A percentile compares a stretch with the other conserved stretches of the same genome.
Evolutionary conservation across 1,284 basidiomycete genomes (phyloP).

Genomic region (Porodaedalea pini): DNA sequence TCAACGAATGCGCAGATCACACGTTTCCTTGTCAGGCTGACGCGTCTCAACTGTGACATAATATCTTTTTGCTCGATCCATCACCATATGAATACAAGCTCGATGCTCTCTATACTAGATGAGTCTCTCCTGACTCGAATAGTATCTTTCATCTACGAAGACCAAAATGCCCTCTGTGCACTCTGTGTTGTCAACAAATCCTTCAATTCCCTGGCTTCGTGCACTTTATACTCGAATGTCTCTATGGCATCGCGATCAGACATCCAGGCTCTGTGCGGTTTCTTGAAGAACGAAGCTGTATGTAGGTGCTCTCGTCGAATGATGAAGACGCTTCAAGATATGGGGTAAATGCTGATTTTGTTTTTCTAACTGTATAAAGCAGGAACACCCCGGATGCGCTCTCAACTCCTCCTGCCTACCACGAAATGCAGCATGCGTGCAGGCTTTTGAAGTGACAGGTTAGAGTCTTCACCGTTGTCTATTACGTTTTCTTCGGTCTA

Average conservation of each 20-base stretch:
- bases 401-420: slow-evolving; percentile 6
- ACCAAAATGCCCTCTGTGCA: background rate
- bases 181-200: slow-evolving; percentile 7
- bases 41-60: too few relatives aligned
- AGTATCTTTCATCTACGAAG: background rate
- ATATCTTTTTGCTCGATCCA: too few relatives aligned
- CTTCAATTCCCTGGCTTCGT: slow-evolving; percentile 1
- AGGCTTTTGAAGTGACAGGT: slow-evolving; percentile 11
- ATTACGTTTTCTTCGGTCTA: background rate
- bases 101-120: background rate
- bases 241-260: background rate
- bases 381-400: background rate
- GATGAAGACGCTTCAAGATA: background rate
- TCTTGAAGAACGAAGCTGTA: background rate
- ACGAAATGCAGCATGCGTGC: slow-evolving; percentile 1
- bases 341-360: background rate
- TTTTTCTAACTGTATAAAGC: background rate
- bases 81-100: too few relatives aligned
- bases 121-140: background rate
- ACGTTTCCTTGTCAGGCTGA: too few relatives aligned
- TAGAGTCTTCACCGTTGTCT: background rate
- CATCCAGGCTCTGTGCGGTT: background rate
- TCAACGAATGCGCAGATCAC: too few relatives aligned
- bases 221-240: slow-evolving; percentile 4
- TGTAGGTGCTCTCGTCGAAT: background rate